Conservation (phyloP, 768 basidiomycete genomes). For the Asterophora parasitica region DNA sequence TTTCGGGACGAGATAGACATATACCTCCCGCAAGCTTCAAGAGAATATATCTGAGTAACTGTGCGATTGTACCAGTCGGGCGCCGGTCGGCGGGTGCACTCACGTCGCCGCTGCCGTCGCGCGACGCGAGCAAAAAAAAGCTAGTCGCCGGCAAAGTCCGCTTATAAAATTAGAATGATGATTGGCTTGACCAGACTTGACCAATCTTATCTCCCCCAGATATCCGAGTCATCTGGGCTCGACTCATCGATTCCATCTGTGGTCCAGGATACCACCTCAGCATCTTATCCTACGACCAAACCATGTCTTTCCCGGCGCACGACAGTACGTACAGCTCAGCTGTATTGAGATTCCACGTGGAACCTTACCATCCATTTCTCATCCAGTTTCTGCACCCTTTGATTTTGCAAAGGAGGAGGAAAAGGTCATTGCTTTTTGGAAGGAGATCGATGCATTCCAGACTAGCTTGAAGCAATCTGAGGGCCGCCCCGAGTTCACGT, state of each 20-base stretch:
- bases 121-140: background rate
- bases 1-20: too few relatives aligned
- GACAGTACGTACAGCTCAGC: conserved; percentile 55
- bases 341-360: conserved; percentile 6
- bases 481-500: conserved; percentile 85
- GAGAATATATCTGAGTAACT: too few relatives aligned
- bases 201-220: conserved; percentile 15
- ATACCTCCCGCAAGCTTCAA: too few relatives aligned
- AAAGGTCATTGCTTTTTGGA: conserved; percentile 88
- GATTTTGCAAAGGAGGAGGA: conserved; percentile 86
- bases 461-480: conserved; percentile 91
- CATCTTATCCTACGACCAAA: conserved; percentile 3
- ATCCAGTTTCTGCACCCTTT: conserved; percentile 67
- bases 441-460: conserved; percentile 95
- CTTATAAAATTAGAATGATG: conserved; percentile 3
- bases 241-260: conserved; percentile 12
- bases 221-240: conserved; percentile 1
- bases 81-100: too few relatives aligned
- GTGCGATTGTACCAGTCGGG: too few relatives aligned
- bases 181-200: conserved; percentile 6
- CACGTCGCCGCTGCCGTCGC: too few relatives aligned
- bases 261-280: background rate
- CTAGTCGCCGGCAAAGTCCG: conserved; percentile 17
- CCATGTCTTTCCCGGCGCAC: conserved; percentile 67
- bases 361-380: conserved; percentile 8